A percentile compares a stretch with the other conserved stretches of the same genome.
phyloP scores from a whole-genome alignment of 306 rosid species.

The Gillenia trifoliata region DNA sequence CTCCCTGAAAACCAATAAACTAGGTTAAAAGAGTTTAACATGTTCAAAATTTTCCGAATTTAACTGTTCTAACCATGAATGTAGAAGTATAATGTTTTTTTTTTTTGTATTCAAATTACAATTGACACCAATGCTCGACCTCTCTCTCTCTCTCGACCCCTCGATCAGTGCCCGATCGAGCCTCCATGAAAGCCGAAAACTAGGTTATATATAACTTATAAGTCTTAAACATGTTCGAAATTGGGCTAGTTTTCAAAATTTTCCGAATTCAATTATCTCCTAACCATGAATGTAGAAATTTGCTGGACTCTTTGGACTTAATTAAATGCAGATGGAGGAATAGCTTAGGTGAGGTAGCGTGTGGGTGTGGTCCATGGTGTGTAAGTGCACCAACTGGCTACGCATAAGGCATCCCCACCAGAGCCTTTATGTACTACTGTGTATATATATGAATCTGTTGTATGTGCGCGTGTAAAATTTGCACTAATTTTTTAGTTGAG shows the following conservation, averaged over 20 bases:
- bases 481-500: slow-evolving; percentile 16
- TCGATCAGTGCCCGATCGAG: neutral
- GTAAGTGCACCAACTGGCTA: slow-evolving; percentile 14
- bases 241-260: neutral
- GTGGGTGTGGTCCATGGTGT: slow-evolving; percentile 11
- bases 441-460: neutral
- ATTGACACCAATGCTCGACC: neutral
- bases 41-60: neutral
- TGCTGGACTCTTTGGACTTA: neutral
- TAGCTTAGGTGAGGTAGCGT: neutral
- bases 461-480: slow-evolving; percentile 16
- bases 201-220: neutral
- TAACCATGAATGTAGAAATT: neutral
- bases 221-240: neutral
- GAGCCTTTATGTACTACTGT: neutral
- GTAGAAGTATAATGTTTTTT: too few species aligned
- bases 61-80: neutral
- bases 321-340: neutral
- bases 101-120: too few species aligned
- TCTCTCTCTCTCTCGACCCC: too few species aligned
- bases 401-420: slow-evolving; percentile 9
- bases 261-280: neutral
- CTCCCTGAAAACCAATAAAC: neutral
- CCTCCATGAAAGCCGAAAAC: neutral
- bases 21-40: too few species aligned